phyloP scores from a whole-genome alignment of 2,329 filamentous ascomycete genomes.

The Xylariaceae sp. region DNA sequence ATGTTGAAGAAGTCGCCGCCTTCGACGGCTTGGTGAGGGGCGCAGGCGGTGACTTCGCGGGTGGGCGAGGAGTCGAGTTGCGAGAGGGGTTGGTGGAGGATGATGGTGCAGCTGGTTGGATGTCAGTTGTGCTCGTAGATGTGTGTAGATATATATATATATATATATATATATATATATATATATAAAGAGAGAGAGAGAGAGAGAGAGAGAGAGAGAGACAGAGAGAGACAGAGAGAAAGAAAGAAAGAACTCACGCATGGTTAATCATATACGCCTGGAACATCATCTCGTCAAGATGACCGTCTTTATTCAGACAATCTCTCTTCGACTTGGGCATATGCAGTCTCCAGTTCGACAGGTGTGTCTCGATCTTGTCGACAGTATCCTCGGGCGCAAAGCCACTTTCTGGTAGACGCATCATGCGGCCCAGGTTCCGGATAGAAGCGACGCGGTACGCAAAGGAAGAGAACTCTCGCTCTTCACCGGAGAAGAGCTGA shows the following conservation, averaged over 20 bases:
- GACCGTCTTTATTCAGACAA: conserved; percentile 61
- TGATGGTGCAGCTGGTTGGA: conserved; percentile 53
- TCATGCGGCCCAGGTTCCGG: conserved; percentile 70
- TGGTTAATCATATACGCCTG: conserved; percentile 77
- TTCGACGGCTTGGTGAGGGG: conserved; percentile 50
- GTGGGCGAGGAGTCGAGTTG: conserved; percentile 61
- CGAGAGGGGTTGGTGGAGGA: conserved; percentile 74
- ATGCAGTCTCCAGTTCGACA: conserved; percentile 73
- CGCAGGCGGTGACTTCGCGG: conserved; percentile 58
- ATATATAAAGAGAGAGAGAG: too few relatives aligned
- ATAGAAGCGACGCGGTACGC: conserved; percentile 78
- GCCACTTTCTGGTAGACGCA: conserved; percentile 50
- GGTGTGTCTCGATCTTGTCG: conserved; percentile 45
- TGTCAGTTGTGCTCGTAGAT: neutral
- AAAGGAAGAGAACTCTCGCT: conserved; percentile 73
- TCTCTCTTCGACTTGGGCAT: conserved; percentile 67
- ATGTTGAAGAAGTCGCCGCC: conserved; percentile 51
- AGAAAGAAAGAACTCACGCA: conserved; percentile 37
- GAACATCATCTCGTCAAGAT: conserved; percentile 85
- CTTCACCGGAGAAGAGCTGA: conserved; percentile 63
- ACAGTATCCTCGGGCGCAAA: conserved; percentile 51
- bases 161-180: too few relatives aligned
- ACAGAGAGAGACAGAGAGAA: neutral
- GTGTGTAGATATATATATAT: too few relatives aligned
- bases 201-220: neutral